These are phyloP conservation scores for Candolleomyces eurysporus DNA, from an alignment of 768 basidiomycete genomes.

Conservation along the genomic window DNA sequence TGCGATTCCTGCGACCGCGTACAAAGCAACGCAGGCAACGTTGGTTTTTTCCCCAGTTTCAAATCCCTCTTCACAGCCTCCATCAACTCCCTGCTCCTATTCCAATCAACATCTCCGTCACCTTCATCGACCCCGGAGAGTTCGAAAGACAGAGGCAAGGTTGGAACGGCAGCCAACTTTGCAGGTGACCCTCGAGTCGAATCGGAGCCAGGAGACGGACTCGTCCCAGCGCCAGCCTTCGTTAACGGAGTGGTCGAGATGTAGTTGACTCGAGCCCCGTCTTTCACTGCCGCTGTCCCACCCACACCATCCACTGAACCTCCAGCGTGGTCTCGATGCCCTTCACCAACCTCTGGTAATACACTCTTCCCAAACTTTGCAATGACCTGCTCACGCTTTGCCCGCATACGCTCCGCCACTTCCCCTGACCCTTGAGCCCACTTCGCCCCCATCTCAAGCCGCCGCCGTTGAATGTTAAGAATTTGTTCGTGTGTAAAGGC, in stretches of 20 bases:
- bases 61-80: conserved; percentile 28
- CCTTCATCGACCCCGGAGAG: conserved; percentile 28
- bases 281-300: too few species aligned
- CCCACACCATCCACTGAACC: too few species aligned
- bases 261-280: too few species aligned
- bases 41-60: conserved; percentile 24
- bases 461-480: not conserved
- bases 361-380: not conserved
- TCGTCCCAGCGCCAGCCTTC: too few species aligned
- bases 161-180: too few species aligned
- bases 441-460: not conserved
- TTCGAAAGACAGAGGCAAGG: conserved; percentile 13
- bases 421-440: not conserved
- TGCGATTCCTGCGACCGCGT: conserved; percentile 15
- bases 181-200: too few species aligned
- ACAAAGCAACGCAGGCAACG: conserved; percentile 32
- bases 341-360: not conserved
- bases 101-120: conserved; percentile 30
- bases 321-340: too few species aligned
- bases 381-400: not conserved
- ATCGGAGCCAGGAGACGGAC: too few species aligned
- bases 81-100: conserved; percentile 31
- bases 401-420: not conserved
- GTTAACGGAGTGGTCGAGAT: too few species aligned
- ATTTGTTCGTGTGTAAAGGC: not conserved